phyloP scores from a whole-genome alignment of 108 stramenopile species.

The Cyclotella cryptica region DNA sequence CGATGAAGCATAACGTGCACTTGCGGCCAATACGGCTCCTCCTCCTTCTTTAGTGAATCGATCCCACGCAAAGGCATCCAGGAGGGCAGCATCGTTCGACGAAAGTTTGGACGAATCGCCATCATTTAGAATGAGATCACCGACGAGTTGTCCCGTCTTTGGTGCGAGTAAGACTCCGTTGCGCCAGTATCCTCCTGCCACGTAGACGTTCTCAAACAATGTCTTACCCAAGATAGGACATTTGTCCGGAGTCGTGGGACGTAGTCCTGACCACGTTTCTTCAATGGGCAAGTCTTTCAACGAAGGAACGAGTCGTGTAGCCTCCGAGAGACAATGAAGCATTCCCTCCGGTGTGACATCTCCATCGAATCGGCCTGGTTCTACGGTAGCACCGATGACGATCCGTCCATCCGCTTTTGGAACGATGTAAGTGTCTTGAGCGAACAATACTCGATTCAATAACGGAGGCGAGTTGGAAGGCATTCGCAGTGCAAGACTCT shows the following conservation, averaged over 20 bases:
- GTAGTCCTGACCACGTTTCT: conserved; percentile 93
- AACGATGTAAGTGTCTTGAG: conserved; percentile 94
- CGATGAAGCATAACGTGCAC: conserved; percentile 80
- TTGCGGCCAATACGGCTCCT: conserved; percentile 66
- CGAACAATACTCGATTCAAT: conserved; percentile 87
- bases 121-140: conserved; percentile 43
- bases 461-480: conserved; percentile 63
- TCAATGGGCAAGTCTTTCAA: conserved; percentile 83
- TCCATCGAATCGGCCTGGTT: conserved; percentile 81
- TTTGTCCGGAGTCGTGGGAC: conserved; percentile 94
- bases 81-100: conserved; percentile 54
- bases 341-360: conserved; percentile 84
- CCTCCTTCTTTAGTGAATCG: conserved; percentile 75
- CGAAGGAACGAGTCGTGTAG: conserved; percentile 77
- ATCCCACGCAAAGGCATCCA: conserved; percentile 84
- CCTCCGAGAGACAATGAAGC: conserved; percentile 75
- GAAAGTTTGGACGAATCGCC: conserved; percentile 32
- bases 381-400: conserved; percentile 92
- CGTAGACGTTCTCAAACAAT: conserved; percentile 78
- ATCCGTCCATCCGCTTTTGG: conserved; percentile 92
- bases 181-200: conserved; percentile 96
- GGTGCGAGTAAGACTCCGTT: conserved; percentile 95
- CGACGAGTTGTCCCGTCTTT: conserved; percentile 79
- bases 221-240: conserved; percentile 89
- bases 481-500: conserved; percentile 86